Base-by-base conservation (phyloP, 805 yeast genomes). In the Candida silvatica region DNA sequence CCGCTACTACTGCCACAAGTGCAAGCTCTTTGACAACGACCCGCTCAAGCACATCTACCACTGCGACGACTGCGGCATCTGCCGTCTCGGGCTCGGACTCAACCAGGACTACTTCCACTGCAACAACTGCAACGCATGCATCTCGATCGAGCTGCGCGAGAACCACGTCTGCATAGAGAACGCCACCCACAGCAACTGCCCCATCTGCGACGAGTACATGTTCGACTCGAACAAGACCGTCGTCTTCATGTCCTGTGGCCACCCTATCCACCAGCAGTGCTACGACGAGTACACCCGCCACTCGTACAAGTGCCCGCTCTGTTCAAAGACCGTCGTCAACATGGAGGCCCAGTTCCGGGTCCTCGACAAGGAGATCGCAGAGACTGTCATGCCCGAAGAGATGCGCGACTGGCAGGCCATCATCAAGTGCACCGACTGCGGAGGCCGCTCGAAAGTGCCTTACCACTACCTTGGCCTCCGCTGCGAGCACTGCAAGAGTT, bases 221-320 rank as follows among this genome's bases (percentile, higher is more conserved):
- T 88, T 88, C 54, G 81, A 86, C 12, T 79, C 92, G 4, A 75
- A 81, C 5, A 69, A 66, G 51, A 79, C 86, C 8, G 94, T 87
- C 29, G 94, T 86, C 16, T 87, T 88, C 54, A 86, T 88, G 95
- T 65, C 70, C 32, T 88, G 97, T 59, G 96, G 97, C 2, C 97
- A 88, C 58, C 84, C 95, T 26, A 88, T 88, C 39, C 97, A 88
- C 59, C 85, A 86, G 54, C 50, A 56, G 19, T 88, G 97, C 56
- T 87, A 77, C 54, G 79, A 79, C 41, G 90, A 84, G 44, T 77
- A 81, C 53, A 74, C 84, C n/a, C 71, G 77, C 45, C 86, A 82
- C 52, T 75, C 83, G 12, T 88, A 86, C 65, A 84, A 85, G 54
- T 88, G 97, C 56, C 97, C 97, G 2, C 69, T 84, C 2, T 88